These are phyloP conservation scores for Pseudogymnoascus sp. DNA, from an alignment of 2,329 filamentous ascomycete genomes.

Conservation along the genomic window DNA sequence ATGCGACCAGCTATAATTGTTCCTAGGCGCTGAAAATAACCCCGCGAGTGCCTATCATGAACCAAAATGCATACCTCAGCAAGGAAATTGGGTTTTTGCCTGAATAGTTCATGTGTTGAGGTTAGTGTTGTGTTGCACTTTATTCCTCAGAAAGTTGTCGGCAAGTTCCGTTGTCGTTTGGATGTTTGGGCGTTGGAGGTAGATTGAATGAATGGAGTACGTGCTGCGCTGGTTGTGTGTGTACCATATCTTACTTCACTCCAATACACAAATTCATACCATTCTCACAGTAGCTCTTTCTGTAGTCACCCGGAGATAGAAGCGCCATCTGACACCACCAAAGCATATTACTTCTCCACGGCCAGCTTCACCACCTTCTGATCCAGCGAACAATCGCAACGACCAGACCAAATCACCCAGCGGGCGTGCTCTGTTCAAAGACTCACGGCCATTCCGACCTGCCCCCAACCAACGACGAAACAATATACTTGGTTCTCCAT, in stretches of 20 bases:
- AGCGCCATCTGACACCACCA: not conserved
- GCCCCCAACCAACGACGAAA: not conserved
- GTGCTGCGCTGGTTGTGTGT: not conserved
- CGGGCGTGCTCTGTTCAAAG: not conserved
- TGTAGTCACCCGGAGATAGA: not conserved
- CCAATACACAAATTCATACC: constrained; percentile 4
- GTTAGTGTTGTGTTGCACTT: constrained; percentile 61
- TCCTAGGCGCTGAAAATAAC: not conserved
- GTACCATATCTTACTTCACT: not conserved
- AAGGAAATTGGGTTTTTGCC: not conserved
- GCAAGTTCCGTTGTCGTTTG: constrained; percentile 23
- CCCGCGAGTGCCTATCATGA: not conserved
- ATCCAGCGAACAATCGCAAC: not conserved
- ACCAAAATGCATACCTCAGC: not conserved
- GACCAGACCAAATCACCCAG: not conserved
- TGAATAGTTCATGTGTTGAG: not conserved
- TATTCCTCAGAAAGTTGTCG: constrained; percentile 36
- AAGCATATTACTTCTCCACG: not conserved
- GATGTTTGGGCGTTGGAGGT: constrained; percentile 5
- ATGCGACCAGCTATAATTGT: not conserved
- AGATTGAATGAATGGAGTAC: not conserved
- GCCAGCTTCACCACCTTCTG: not conserved
- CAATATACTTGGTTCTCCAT: not conserved
- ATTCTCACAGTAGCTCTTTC: constrained; percentile 4
- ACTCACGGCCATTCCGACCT: not conserved